These are phyloP conservation scores for Marasmius oreades DNA, from an alignment of 1,284 basidiomycete genomes.

Conservation along the genomic window DNA sequence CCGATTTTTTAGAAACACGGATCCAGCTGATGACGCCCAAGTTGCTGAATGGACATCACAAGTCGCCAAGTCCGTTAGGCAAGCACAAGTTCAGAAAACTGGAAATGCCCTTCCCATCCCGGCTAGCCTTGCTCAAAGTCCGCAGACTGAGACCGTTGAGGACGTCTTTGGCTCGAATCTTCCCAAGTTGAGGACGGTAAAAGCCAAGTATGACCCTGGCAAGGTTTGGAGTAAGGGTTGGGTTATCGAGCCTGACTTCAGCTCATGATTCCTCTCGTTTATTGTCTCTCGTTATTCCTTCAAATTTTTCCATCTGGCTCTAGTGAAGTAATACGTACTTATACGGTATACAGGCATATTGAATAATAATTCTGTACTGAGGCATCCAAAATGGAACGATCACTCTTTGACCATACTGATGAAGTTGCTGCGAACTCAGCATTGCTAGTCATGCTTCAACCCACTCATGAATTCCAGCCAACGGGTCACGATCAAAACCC, in stretches of 20 bases:
- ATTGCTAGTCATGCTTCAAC: too few species aligned
- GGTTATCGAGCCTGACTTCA: background rate
- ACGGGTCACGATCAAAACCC: too few species aligned
- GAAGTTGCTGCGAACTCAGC: too few species aligned
- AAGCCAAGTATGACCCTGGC: slow-evolving; percentile 35
- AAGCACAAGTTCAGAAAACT: background rate
- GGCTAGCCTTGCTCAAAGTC: slow-evolving; percentile 1
- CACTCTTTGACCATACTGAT: too few species aligned
- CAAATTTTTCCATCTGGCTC: too few species aligned
- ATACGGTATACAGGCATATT: too few species aligned
- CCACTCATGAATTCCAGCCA: too few species aligned
- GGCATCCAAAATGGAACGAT: too few species aligned
- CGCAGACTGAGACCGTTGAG: slow-evolving; percentile 13
- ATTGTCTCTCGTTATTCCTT: too few species aligned
- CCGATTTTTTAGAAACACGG: background rate
- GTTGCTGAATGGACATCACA: background rate
- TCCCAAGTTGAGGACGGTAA: slow-evolving; percentile 24
- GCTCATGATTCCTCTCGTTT: background rate
- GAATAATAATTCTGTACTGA: too few species aligned
- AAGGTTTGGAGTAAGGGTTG: too few species aligned
- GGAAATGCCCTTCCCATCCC: background rate
- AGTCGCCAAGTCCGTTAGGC: background rate
- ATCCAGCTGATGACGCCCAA: background rate
- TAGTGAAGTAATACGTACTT: too few species aligned
- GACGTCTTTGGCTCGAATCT: slow-evolving; percentile 29